Conservation (phyloP, 139 green algal species). For the Closterium sp. region DNA sequence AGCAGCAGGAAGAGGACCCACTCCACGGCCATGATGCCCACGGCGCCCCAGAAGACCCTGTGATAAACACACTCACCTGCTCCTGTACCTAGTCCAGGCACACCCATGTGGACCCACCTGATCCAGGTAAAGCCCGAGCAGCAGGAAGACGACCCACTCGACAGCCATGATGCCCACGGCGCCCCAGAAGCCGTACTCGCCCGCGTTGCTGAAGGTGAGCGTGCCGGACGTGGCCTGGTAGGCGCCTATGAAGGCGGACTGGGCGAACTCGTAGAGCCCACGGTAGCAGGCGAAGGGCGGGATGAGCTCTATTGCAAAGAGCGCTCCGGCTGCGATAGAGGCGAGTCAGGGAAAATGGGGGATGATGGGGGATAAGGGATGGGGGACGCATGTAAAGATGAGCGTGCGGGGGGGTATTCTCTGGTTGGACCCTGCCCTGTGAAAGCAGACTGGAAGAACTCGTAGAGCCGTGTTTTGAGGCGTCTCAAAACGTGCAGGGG, state of each 20-base stretch:
- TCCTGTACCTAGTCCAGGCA: constrained; percentile 61
- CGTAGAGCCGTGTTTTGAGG: constrained; percentile 55
- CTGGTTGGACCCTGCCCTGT: constrained; percentile 10
- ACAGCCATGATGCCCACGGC: constrained; percentile 70
- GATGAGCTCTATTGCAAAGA: constrained; percentile 73
- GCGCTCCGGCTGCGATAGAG: not conserved
- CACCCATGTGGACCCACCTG: constrained; percentile 71
- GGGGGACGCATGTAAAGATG: not conserved
- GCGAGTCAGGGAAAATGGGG: too few relatives aligned
- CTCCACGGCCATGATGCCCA: constrained; percentile 76
- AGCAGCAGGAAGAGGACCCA: constrained; percentile 69
- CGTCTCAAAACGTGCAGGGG: too few relatives aligned
- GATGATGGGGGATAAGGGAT: too few relatives aligned
- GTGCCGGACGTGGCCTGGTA: constrained; percentile 49
- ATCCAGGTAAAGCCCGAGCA: constrained; percentile 42
- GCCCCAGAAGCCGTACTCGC: constrained; percentile 66
- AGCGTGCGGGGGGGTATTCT: not conserved
- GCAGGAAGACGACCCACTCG: constrained; percentile 76
- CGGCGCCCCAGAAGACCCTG: constrained; percentile 57
- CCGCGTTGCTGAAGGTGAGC: constrained; percentile 47
- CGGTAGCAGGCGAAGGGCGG: constrained; percentile 80
- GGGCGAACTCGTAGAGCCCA: constrained; percentile 71
- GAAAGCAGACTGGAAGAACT: constrained; percentile 68
- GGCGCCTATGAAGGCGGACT: constrained; percentile 60
- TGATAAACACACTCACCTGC: too few relatives aligned